These are phyloP conservation scores for Microcos paniculata DNA, from an alignment of 345 rosid species.

Conservation along the genomic window DNA sequence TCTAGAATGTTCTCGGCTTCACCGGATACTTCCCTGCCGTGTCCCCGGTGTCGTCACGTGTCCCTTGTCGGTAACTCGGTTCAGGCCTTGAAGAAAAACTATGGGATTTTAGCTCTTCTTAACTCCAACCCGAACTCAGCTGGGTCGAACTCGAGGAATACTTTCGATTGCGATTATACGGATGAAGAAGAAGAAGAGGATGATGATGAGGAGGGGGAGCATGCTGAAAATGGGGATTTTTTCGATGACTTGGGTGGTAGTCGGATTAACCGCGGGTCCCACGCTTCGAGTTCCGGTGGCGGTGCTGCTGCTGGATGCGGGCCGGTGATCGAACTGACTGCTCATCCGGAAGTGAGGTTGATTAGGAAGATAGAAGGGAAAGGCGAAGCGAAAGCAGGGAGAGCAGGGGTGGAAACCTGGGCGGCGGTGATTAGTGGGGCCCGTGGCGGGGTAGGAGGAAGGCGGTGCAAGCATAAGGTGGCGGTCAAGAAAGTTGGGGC, in stretches of 20 bases:
- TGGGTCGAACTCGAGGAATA: conserved; percentile 20
- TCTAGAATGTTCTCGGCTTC: conserved; percentile 89
- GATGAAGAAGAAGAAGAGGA: conserved; percentile 67
- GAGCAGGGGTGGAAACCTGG: conserved; percentile 80
- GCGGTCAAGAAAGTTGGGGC: conserved; percentile 70
- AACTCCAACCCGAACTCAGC: conserved; percentile 29
- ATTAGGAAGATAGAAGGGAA: conserved; percentile 38
- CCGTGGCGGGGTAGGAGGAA: conserved; percentile 27
- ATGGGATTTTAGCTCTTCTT: conserved; percentile 72
- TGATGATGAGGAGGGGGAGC: conserved; percentile 24
- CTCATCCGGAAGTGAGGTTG: conserved; percentile 67
- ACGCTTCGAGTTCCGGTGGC: conserved; percentile 59
- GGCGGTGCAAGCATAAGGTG: conserved; percentile 66
- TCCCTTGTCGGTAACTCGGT: conserved; percentile 94
- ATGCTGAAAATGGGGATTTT: conserved; percentile 28
- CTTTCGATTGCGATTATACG: conserved; percentile 70
- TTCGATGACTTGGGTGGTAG: conserved; percentile 5
- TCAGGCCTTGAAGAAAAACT: conserved; percentile 80
- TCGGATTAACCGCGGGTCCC: conserved; percentile 46
- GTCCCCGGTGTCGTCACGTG: conserved; percentile 93
- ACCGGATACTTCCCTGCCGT: conserved; percentile 65
- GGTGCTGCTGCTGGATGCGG: conserved; percentile 37
- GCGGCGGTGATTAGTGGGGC: conserved; percentile 48
- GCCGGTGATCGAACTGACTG: conserved; percentile 72
- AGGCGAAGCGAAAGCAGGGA: conserved; percentile 54